Base-by-base conservation (phyloP, 2,329 filamentous ascomycete species). In the Stachybotrys chlorohalonatus region DNA sequence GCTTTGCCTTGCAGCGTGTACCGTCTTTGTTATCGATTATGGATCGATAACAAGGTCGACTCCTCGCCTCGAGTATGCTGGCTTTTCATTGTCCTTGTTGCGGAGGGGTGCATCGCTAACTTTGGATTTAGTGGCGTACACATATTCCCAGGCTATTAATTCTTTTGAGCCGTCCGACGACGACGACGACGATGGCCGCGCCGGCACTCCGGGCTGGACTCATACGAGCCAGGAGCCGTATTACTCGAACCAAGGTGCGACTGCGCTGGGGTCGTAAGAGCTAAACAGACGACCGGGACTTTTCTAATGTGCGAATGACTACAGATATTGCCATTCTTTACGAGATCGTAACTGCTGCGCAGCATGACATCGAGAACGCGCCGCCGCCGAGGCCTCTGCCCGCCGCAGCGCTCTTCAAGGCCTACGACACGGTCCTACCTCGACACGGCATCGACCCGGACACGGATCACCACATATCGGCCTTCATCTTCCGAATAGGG, bases 241-340 rank as follows among this genome's bases (percentile, higher is more conserved):
- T 62, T 84, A 87, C 62, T 80, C 81, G 54, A 83, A 86, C 62
- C 73, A 84, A 72, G 83, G 84, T 84, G 32, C 53, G 62, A 42
- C 58, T 52, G 39, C 55, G 62, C 39, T 64, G 46, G 5, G 16
- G 15, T 16, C 11, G 47, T 6, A n/a, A 9, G 30, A 9, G 7
- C 39, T 45, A 45, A n/a, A 45, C 39, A 3, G 46, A 47, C 46
- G 17, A 47, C 9, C n/a, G 46, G 46, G 39, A 5, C 11, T 11
- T 2, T 51, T 39, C 31, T 17, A 48, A 54, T 24, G 30, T 31
- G 56, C 65, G 45, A 65, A 55, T 16, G n/a, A 24, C n/a, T 32
- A 6, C 45, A 91, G 92, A 95, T 74, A 88, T 96, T 68, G 80
- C 82, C 58, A 79, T 90, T 58, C 78, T 96, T 55, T 87, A 90